A percentile compares a stretch with the other conserved stretches of the same genome.
These are phyloP conservation scores for Cercospora nicotianae DNA, from an alignment of 2,329 filamentous ascomycete species.

Conservation along the genomic window DNA sequence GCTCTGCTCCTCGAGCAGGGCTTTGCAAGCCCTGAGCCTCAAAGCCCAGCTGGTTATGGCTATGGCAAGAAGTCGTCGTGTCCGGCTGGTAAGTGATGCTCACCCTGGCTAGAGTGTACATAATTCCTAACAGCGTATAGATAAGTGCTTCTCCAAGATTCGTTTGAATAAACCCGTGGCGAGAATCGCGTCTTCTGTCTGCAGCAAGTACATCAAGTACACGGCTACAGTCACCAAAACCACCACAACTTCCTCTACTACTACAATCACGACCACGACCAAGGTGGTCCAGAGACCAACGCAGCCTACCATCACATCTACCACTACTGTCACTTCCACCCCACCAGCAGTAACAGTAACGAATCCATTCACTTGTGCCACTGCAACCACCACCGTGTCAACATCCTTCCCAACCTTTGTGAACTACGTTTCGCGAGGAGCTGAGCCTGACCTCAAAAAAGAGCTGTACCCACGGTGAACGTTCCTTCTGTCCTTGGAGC, in stretches of 20 bases:
- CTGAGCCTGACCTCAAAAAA: background rate
- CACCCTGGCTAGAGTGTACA: too few relatives aligned
- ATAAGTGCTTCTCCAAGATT: constrained; percentile 8
- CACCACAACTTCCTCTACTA: background rate
- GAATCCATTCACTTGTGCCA: background rate
- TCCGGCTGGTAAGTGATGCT: constrained; percentile 1
- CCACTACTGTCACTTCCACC: background rate
- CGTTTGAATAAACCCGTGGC: background rate
- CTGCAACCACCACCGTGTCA: background rate
- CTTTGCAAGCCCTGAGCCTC: background rate
- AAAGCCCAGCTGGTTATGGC: background rate
- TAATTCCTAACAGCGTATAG: too few relatives aligned
- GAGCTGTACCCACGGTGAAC: background rate
- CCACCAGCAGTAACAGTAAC: background rate
- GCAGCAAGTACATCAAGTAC: constrained; percentile 14
- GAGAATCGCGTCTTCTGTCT: constrained; percentile 9
- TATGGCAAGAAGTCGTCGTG: background rate
- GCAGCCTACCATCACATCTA: background rate
- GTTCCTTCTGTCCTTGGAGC: constrained; percentile 1
- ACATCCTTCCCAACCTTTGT: background rate
- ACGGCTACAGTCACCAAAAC: constrained; percentile 6
- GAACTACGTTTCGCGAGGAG: background rate
- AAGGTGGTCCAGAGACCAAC: background rate
- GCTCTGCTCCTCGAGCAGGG: background rate
- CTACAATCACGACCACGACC: constrained; percentile 5